Evolutionary conservation across 345 rosid genomes (phyloP), one percentile per base, ranked within the genome.

Genomic region (Orychophragmus violaceus): DNA sequence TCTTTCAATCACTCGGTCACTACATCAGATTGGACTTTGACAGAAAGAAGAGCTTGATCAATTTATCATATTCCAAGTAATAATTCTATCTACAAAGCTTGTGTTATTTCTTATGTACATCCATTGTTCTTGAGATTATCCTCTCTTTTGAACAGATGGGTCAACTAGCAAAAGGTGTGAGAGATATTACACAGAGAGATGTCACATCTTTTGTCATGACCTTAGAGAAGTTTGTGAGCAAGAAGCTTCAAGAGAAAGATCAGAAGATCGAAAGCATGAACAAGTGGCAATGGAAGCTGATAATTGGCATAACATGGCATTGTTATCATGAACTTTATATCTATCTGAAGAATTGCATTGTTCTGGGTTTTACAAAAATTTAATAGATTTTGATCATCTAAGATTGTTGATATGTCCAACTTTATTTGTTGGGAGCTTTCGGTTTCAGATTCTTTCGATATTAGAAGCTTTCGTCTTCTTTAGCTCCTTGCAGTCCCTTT

Each of bases 261-360:
- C 29, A 79, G 12, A 90, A 90, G 78, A 74, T 89, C 41, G 85
- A 87, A 65, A 85, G 27, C 58, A 79, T 84, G 75, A 89, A 83
- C 66, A 85, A 65, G 79, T 82, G 45, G 81, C 87, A 11, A 28
- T 51, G 10, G 96, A 89, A 82, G 86, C 89, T 24, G 88, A 89
- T 64, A 87, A 77, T 56, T 90, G 96, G 94, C 91, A 84, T 44
- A 76, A 78, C 62, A 81, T 78, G 56, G 88, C 94, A 5, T n/a
- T n/a, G n/a, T n/a, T n/a, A n/a, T n/a, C n/a, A n/a, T n/a, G n/a
- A n/a, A n/a, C n/a, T n/a, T n/a, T n/a, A n/a, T n/a, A n/a, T n/a
- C n/a, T n/a, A n/a, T n/a, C n/a, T n/a, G n/a, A n/a, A n/a, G n/a
- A n/a, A n/a, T n/a, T n/a, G n/a, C n/a, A n/a, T n/a, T n/a, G n/a